A percentile compares a stretch with the other conserved stretches of the same genome.
phyloP scores from a whole-genome alignment of 106 monocot genomes.

The Xerophyta viscosa region DNA sequence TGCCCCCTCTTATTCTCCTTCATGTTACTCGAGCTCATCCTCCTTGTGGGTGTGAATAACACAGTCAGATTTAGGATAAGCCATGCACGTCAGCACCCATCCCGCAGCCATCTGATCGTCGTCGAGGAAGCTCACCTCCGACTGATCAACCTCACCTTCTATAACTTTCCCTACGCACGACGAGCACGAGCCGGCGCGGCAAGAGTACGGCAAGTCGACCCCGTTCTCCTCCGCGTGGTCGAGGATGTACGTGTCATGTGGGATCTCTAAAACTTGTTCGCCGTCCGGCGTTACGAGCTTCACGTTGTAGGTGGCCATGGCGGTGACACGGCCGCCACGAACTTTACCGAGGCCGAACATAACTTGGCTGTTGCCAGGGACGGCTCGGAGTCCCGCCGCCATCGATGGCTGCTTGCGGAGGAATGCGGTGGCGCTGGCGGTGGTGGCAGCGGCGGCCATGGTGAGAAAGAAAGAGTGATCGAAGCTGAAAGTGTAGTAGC shows the following conservation, averaged over 20 bases:
- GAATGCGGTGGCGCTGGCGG: slow-evolving; percentile 1
- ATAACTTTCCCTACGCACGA: slow-evolving; percentile 68
- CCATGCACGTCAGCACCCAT: slow-evolving; percentile 65
- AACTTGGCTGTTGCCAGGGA: neutral
- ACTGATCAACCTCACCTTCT: slow-evolving; percentile 49
- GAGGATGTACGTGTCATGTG: slow-evolving; percentile 59
- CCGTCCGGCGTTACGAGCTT: slow-evolving; percentile 47
- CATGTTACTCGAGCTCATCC: neutral
- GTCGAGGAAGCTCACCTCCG: slow-evolving; percentile 61
- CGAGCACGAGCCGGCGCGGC: slow-evolving; percentile 80
- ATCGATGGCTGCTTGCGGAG: neutral
- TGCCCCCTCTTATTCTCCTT: neutral
- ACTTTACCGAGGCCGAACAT: neutral
- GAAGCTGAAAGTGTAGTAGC: neutral
- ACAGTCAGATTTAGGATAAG: slow-evolving; percentile 53
- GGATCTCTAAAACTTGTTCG: slow-evolving; percentile 26
- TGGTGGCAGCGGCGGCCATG: slow-evolving; percentile 1
- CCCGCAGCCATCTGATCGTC: slow-evolving; percentile 49
- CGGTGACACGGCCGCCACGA: slow-evolving; percentile 22
- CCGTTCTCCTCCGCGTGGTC: slow-evolving; percentile 54
- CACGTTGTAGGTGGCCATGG: slow-evolving; percentile 58
- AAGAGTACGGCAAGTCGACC: slow-evolving; percentile 72
- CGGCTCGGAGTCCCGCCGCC: neutral
- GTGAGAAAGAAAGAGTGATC: neutral
- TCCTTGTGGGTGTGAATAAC: slow-evolving; percentile 86